Percentiles rank a stretch among this genome's conserved stretches.
Evolutionary conservation across 257 asterid genomes (phyloP).

Genomic region (Eucommia ulmoides): DNA sequence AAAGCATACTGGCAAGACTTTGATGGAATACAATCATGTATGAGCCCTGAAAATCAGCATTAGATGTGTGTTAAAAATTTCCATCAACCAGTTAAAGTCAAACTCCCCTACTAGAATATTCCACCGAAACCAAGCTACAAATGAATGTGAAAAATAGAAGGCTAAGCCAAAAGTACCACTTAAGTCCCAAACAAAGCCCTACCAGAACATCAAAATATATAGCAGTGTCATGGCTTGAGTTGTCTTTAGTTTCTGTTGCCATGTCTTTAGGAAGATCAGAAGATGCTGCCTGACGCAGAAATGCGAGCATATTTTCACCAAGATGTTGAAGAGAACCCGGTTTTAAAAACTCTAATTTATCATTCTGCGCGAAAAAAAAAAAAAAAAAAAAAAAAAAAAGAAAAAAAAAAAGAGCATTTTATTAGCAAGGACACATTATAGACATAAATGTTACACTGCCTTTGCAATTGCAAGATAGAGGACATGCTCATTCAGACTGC

Average conservation of each 20-base stretch:
- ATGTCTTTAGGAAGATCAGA: slow-evolving; percentile 51
- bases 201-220: slow-evolving; percentile 90
- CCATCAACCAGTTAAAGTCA: background rate
- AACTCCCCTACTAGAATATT: too few relatives aligned
- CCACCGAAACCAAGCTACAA: background rate
- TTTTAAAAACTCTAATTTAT: slow-evolving; percentile 60
- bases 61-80: slow-evolving; percentile 9
- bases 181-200: slow-evolving; percentile 6
- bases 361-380: slow-evolving; percentile 61
- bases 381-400: too few relatives aligned
- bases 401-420: too few relatives aligned
- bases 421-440: slow-evolving; percentile 5
- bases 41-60: slow-evolving; percentile 49
- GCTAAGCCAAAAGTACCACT: background rate
- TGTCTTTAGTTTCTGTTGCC: slow-evolving; percentile 24
- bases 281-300: slow-evolving; percentile 74
- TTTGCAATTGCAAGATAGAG: background rate
- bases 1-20: slow-evolving; percentile 57
- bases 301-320: slow-evolving; percentile 94
- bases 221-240: slow-evolving; percentile 41
- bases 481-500: too few relatives aligned
- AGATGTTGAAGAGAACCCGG: slow-evolving; percentile 99
- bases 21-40: slow-evolving; percentile 75
- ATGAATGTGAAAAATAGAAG: background rate
- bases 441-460: background rate